These are phyloP conservation scores for Pythium grandisporangium DNA, from an alignment of 352 stramenopile species.

Conservation along the genomic window DNA sequence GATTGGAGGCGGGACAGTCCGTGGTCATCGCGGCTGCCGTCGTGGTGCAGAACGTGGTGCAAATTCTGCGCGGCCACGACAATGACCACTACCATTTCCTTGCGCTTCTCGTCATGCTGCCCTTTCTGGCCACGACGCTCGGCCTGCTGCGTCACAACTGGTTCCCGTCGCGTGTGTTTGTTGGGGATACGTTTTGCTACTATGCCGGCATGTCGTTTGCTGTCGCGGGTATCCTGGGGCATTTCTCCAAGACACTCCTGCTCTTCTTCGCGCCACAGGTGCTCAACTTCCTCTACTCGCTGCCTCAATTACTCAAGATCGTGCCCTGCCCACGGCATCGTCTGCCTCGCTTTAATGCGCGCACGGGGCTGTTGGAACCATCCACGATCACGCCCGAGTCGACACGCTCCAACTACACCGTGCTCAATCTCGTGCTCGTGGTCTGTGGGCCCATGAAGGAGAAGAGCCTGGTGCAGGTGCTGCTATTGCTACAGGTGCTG, in stretches of 20 bases:
- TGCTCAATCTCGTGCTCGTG: conserved; percentile 85
- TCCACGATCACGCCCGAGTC: conserved; percentile 87
- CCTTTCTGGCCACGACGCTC: conserved; percentile 90
- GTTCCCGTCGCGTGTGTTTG: conserved; percentile 96
- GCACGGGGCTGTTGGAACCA: conserved; percentile 88
- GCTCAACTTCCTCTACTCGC: conserved; percentile 98
- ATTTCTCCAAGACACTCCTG: conserved; percentile 98
- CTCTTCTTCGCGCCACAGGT: conserved; percentile 98
- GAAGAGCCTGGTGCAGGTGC: conserved; percentile 45
- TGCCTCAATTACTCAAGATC: conserved; percentile 97
- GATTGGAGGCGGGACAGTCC: conserved; percentile 94
- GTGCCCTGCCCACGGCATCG: conserved; percentile 97
- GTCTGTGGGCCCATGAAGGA: conserved; percentile 80
- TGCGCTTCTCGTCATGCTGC: conserved; percentile 95
- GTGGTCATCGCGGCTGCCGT: conserved; percentile 91
- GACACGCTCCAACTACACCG: conserved; percentile 79
- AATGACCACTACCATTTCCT: conserved; percentile 91
- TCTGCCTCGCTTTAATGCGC: conserved; percentile 91
- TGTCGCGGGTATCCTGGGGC: conserved; percentile 91
- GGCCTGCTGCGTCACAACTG: conserved; percentile 96
- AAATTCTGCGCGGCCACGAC: conserved; percentile 84
- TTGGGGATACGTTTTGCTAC: conserved; percentile 99
- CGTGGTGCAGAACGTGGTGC: conserved; percentile 92
- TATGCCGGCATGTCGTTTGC: conserved; percentile 99
- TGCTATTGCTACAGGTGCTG: conserved; percentile 70